phyloP scores from a whole-genome alignment of 2,329 filamentous ascomycete species.

The Trichophyton equinum region DNA sequence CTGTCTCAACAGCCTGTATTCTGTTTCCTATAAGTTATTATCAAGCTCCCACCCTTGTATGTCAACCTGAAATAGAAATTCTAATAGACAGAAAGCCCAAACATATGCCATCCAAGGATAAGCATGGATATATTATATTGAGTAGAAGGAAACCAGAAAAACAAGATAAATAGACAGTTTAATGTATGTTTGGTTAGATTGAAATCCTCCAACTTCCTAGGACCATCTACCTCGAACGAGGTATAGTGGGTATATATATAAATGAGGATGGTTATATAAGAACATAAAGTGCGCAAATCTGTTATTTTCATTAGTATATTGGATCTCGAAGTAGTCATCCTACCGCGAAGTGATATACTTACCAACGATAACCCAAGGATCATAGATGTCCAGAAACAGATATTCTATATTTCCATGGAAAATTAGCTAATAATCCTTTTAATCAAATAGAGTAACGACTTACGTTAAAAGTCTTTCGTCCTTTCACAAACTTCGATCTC shows the following conservation, averaged over 20 bases:
- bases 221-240: background rate
- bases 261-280: slow-evolving; percentile 31
- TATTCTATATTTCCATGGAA: slow-evolving; percentile 42
- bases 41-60: no score
- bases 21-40: no score
- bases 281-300: slow-evolving; percentile 51
- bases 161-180: no score
- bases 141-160: no score
- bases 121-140: no score
- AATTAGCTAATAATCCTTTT: background rate
- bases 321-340: background rate
- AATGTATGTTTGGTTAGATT: no score
- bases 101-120: no score
- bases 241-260: background rate
- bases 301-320: slow-evolving; percentile 6
- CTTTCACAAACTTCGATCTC: slow-evolving; percentile 61
- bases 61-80: no score
- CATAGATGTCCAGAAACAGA: slow-evolving; percentile 87
- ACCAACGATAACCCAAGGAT: slow-evolving; percentile 73
- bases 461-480: slow-evolving; percentile 62
- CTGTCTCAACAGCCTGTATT: background rate
- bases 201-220: background rate
- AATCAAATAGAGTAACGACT: slow-evolving; percentile 12
- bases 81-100: no score
- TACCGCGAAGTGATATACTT: slow-evolving; percentile 16